Base-by-base conservation (phyloP, 371 early-diverging fungal genomes). In the Mortierella sp. region DNA sequence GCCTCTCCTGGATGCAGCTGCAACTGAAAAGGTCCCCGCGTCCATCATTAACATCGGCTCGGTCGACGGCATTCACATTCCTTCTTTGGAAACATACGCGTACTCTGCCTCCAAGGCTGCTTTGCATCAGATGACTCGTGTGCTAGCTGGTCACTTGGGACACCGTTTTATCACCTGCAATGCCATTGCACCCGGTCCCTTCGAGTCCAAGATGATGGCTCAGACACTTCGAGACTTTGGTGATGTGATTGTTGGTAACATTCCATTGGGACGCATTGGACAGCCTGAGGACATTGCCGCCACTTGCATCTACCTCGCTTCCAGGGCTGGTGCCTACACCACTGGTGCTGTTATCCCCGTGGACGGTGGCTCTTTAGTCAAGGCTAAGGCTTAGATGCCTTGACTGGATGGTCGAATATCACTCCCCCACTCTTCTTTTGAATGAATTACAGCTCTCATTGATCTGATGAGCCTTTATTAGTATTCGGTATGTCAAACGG, bases 181-280 rank as follows among this genome's bases (percentile, higher is more conserved):
- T 65, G 94, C 94, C 9, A 86, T 96, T 60, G 96, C 96, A 0
- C 96, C 97, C 0, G 96, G 97, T 0, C 85, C 93, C 6, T 97
- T 95, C 79, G 88, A 90, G 54, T 90, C 90, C 55, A 92, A 91
- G 68, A 97, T 97, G 88, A 96, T 96, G 94, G 91, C 80, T 24
- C 81, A 73, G 0, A 92, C 92, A 0, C 62, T 93, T 29, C 80
- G 85, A 48, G 71, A 83, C 19, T 63, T 81, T 80, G 85, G 87
- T 14, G 88, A 90, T 31, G 65, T 59, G 13, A 88, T 93, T 52
- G 78, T 88, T 8, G 68, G 68, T 10, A 61, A 65, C 39, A 83
- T 91, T 24, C 95, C 95, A 14, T 57, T 91, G 57, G 88, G 91
- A 1, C 85, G 96, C 21, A 87, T 96, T 50, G 97, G 97, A 3